Evolutionary conservation across 129 eudicot species (phyloP).

Genomic region (Sambucus nigra): DNA sequence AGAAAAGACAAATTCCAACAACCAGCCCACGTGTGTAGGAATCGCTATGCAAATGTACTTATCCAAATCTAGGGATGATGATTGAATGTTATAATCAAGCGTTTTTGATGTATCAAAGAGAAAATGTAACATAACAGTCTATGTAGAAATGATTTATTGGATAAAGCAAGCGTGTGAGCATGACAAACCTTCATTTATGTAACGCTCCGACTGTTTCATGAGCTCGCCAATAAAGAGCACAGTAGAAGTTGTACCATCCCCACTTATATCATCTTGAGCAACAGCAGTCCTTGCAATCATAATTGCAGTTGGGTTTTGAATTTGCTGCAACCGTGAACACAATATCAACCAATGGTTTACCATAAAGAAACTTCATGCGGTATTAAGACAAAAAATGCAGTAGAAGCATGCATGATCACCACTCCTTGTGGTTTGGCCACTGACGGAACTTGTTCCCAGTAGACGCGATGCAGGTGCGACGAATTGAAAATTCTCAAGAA

Average conservation of each 20-base stretch:
- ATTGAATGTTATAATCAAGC: background rate
- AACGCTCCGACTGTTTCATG: slow-evolving; percentile 94
- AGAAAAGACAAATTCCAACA: no score
- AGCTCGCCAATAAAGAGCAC: slow-evolving; percentile 96
- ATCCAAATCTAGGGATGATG: background rate
- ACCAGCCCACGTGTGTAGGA: background rate
- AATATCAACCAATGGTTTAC: background rate
- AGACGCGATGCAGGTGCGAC: no score
- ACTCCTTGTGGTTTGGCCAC: no score
- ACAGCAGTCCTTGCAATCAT: slow-evolving; percentile 99
- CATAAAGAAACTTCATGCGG: background rate
- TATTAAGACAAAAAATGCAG: background rate
- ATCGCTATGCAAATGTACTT: background rate
- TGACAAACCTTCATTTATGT: slow-evolving; percentile 78
- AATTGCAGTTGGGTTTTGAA: slow-evolving; percentile 92
- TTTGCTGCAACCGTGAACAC: slow-evolving; percentile 51
- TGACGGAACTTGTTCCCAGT: no score
- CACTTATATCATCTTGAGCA: slow-evolving; percentile 97
- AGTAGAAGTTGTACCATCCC: slow-evolving; percentile 96
- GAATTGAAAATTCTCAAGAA: no score
- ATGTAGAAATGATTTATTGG: background rate
- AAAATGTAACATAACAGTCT: background rate
- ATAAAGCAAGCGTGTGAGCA: background rate
- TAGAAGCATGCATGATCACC: background rate
- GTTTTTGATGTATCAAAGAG: background rate